These are phyloP conservation scores for Cryptosporidium ryanae DNA, from an alignment of 169 alveolate species.

Conservation along the genomic window DNA sequence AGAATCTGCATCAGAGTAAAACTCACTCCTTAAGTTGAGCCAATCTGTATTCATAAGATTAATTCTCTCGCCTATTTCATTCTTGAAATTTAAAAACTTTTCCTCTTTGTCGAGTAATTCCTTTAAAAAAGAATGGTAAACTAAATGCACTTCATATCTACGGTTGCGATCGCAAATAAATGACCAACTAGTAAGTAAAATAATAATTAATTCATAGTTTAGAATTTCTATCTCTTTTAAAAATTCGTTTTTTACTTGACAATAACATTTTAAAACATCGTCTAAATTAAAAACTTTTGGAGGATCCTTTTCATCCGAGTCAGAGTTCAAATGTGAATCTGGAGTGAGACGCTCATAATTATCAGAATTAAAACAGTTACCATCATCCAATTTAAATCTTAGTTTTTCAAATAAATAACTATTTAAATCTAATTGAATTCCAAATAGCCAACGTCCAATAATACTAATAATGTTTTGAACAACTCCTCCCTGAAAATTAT, in stretches of 20 bases:
- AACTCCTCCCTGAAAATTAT: slow-evolving; percentile 44
- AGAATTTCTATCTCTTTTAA: neutral
- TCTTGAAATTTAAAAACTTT: slow-evolving; percentile 1
- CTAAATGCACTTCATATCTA: slow-evolving; percentile 28
- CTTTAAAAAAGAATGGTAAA: slow-evolving; percentile 41
- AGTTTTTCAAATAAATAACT: slow-evolving; percentile 17
- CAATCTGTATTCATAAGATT: neutral
- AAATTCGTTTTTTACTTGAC: neutral
- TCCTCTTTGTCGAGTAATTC: slow-evolving; percentile 21
- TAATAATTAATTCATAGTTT: slow-evolving; percentile 11
- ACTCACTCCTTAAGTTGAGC: neutral
- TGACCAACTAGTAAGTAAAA: slow-evolving; percentile 59
- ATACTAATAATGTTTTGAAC: slow-evolving; percentile 34
- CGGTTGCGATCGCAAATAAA: slow-evolving; percentile 60
- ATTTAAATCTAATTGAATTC: neutral
- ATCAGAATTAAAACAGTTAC: neutral
- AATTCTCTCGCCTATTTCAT: neutral
- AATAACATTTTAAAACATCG: slow-evolving; percentile 24
- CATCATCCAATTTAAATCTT: neutral
- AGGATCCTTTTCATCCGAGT: neutral
- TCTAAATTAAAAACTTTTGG: slow-evolving; percentile 17
- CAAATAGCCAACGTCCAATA: slow-evolving; percentile 65
- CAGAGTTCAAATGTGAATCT: neutral
- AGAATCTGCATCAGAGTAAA: neutral
- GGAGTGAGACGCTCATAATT: neutral